Evolutionary conservation across 495 filamentous ascomycete species (phyloP).

Genomic region (Neurospora africana): DNA sequence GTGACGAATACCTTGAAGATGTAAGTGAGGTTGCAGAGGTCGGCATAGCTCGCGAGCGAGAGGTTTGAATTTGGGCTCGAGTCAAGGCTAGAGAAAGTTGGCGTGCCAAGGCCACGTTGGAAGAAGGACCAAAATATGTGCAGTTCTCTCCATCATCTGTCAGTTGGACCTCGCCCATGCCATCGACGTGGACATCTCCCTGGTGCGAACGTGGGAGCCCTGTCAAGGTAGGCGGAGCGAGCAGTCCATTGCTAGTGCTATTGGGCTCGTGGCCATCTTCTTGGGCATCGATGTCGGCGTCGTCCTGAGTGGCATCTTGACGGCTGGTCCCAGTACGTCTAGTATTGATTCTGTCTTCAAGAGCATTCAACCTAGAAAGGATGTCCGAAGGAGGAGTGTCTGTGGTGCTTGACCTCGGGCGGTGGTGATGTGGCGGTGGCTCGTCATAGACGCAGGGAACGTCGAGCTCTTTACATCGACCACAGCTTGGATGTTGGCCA

Average conservation of each 20-base stretch:
- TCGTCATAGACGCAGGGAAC: not conserved
- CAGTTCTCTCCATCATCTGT: not conserved
- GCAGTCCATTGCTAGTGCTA: not conserved
- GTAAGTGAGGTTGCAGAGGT: not conserved
- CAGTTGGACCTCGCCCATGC: not conserved
- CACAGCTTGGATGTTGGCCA: not conserved
- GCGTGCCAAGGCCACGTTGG: not conserved
- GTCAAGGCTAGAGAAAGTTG: not conserved
- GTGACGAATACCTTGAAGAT: not conserved
- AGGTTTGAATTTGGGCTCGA: not conserved
- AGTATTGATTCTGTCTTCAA: not conserved
- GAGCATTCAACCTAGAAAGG: not conserved
- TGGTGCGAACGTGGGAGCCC: not conserved
- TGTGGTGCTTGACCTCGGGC: not conserved
- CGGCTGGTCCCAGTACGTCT: not conserved
- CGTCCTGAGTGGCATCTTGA: not conserved
- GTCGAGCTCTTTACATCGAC: not conserved
- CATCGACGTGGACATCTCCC: not conserved
- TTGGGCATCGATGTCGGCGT: not conserved
- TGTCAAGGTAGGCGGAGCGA: not conserved
- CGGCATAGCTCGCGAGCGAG: not conserved
- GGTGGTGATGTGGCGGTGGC: not conserved
- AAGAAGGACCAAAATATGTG: not conserved
- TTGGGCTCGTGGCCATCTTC: not conserved
- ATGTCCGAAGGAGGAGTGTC: not conserved